Evolutionary conservation across 768 basidiomycete species (phyloP).

Genomic region (Boletus insuetus): DNA sequence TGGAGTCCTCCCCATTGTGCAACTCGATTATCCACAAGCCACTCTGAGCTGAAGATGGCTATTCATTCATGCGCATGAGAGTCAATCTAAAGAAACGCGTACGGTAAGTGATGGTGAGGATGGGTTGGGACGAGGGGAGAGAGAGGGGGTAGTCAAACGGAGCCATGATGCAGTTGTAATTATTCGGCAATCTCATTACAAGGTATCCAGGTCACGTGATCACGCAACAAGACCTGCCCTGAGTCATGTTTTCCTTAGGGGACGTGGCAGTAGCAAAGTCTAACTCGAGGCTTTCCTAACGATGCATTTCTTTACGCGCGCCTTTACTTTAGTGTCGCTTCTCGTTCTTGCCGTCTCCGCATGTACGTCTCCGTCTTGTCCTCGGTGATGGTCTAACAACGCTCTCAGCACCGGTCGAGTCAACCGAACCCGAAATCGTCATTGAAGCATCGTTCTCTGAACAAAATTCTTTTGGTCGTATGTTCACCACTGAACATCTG

Average conservation of each 20-base stretch:
- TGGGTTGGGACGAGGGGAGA: conserved; percentile 48
- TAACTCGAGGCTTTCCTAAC: background rate
- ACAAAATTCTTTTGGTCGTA: conserved; percentile 74
- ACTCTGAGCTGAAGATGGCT: conserved; percentile 35
- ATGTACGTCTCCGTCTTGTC: conserved; percentile 16
- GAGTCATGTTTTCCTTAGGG: conserved; percentile 16
- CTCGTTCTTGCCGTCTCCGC: conserved; percentile 31
- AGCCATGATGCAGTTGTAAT: conserved; percentile 11
- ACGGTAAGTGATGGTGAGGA: conserved; percentile 73
- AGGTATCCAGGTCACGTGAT: conserved; percentile 14
- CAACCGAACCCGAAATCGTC: conserved; percentile 52
- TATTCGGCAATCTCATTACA: background rate
- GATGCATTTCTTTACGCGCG: conserved; percentile 37
- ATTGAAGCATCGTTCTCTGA: conserved; percentile 62
- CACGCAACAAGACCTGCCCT: conserved; percentile 25
- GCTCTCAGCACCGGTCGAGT: conserved; percentile 27
- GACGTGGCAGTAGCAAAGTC: conserved; percentile 23
- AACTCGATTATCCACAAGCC: conserved; percentile 76
- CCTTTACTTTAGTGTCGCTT: conserved; percentile 28
- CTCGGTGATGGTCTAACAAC: conserved; percentile 3
- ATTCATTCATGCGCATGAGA: background rate
- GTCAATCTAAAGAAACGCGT: conserved; percentile 13
- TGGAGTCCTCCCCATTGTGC: conserved; percentile 74
- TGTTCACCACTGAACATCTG: conserved; percentile 27
- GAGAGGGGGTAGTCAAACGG: conserved; percentile 35